Evolutionary conservation across 768 basidiomycete species (phyloP).

Genomic region (Pluteus cervinus): DNA sequence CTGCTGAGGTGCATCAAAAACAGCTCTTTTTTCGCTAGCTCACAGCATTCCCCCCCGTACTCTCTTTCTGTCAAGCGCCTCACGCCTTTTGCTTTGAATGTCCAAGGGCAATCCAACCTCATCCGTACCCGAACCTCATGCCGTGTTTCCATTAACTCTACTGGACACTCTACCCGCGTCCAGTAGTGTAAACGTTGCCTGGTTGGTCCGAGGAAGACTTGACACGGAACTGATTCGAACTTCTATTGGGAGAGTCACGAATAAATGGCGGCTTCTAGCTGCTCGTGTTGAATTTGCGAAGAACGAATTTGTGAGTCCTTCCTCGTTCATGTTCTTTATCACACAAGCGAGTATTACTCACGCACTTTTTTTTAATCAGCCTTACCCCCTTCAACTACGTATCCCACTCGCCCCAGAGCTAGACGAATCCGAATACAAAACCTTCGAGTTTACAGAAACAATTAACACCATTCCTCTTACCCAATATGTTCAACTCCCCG

Average conservation of each 20-base stretch:
- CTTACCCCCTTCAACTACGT: constrained; percentile 14
- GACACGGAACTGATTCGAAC: constrained; percentile 16
- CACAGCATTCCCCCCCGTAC: too few species aligned
- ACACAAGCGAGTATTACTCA: constrained; percentile 2
- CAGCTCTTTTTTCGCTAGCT: too few species aligned
- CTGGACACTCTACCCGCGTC: constrained; percentile 23
- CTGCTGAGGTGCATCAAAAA: too few species aligned
- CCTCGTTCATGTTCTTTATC: too few species aligned
- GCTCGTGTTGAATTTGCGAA: constrained; percentile 20
- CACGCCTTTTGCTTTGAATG: too few species aligned
- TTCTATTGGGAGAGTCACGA: constrained; percentile 18
- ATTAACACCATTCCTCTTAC: constrained; percentile 28
- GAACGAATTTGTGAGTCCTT: constrained; percentile 14
- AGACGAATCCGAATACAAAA: constrained; percentile 29
- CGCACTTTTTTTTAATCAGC: not conserved
- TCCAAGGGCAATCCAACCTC: too few species aligned
- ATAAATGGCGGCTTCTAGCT: constrained; percentile 27
- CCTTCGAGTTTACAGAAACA: constrained; percentile 29
- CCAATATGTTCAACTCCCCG: constrained; percentile 25
- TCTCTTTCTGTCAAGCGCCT: too few species aligned
- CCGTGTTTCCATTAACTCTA: constrained; percentile 17
- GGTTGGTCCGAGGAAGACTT: constrained; percentile 26
- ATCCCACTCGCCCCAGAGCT: too few species aligned
- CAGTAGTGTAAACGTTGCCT: too few species aligned
- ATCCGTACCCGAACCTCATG: constrained; percentile 7